Evolutionary conservation across 768 basidiomycete species (phyloP), one percentile per base, ranked within the genome.

Genomic region (Mycena galopus): DNA sequence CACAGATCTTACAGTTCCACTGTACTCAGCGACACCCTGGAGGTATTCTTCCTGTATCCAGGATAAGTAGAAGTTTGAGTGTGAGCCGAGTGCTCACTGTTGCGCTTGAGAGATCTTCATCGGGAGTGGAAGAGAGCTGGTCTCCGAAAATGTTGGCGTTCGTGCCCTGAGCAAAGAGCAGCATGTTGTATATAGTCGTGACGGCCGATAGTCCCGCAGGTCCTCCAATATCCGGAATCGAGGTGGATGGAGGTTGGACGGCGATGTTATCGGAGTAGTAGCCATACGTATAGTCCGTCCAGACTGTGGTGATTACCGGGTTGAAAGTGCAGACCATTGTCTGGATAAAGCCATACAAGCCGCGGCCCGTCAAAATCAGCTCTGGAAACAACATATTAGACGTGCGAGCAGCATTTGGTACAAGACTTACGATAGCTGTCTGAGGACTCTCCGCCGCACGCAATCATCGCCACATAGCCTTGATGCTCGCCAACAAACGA

Each of bases 401-500:
- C n/a, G 17, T 55, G 53, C 53, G n/a, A 5, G 11, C n/a, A 27
- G 9, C 11, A 27, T 2, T 53, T 25, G n/a, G 8, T 23, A 27
- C 7, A 33, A n/a, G 19, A 66, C 65, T 39, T 42, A 66, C 65
- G 57, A 39, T 57, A 66, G 29, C n/a, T 29, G n/a, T 29, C 51
- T 7, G 14, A 23, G 21, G 65, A 32, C 29, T 44, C 42, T 10
- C 21, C 65, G 27, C 47, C 30, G 23, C 65, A 66, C 14, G 56
- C 55, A 44, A 66, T 30, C 64, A 65, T 65, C 23, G 19, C 7
- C 12, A 65, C 42, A 19, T 44, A 44, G 17, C 42, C 42, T 44
- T 44, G 17, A 44, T n/a, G n/a, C n/a, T n/a, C n/a, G n/a, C n/a
- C n/a, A n/a, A n/a, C n/a, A n/a, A n/a, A n/a, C n/a, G n/a, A n/a